Evolutionary conservation across 805 yeast species (phyloP).

Genomic region (Wickerhamiella shivajii): DNA sequence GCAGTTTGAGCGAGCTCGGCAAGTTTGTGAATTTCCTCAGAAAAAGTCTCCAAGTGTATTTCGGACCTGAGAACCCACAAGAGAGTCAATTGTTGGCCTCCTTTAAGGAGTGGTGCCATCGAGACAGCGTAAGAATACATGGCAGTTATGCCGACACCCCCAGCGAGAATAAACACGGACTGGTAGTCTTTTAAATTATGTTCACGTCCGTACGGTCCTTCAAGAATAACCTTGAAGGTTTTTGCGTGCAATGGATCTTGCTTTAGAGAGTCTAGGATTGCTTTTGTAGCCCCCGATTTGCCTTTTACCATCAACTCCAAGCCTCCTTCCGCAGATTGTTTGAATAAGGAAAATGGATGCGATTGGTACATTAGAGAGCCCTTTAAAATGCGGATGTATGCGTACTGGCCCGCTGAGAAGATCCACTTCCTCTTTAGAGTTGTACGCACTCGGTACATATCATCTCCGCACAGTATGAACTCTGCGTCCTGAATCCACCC

Average conservation of each 20-base stretch:
- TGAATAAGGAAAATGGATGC: conserved; percentile 48
- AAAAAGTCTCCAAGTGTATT: conserved; percentile 36
- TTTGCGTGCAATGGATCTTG: conserved; percentile 20
- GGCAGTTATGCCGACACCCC: conserved; percentile 56
- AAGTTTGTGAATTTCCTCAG: conserved; percentile 34
- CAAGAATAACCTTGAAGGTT: conserved; percentile 33
- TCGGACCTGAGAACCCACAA: conserved; percentile 21
- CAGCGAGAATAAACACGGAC: conserved; percentile 39
- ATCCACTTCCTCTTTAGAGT: conserved; percentile 33
- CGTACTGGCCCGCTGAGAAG: conserved; percentile 43
- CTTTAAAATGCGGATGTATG: conserved; percentile 40
- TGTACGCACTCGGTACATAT: conserved; percentile 26
- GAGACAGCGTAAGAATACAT: conserved; percentile 35
- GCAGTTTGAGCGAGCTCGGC: conserved; percentile 15
- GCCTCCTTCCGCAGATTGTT: conserved; percentile 21
- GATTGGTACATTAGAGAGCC: conserved; percentile 49
- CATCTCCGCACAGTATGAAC: conserved; percentile 17
- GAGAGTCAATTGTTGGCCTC: conserved; percentile 13
- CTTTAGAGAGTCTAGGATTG: conserved; percentile 24
- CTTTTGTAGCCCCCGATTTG: conserved; percentile 39
- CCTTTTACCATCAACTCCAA: conserved; percentile 37
- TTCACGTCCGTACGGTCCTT: conserved; percentile 47
- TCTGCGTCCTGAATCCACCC: conserved; percentile 32
- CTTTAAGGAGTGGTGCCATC: conserved; percentile 5
- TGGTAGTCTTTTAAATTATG: conserved; percentile 28